These are phyloP conservation scores for Coffea canephora DNA, from an alignment of 257 asterid genomes.

Conservation along the genomic window DNA sequence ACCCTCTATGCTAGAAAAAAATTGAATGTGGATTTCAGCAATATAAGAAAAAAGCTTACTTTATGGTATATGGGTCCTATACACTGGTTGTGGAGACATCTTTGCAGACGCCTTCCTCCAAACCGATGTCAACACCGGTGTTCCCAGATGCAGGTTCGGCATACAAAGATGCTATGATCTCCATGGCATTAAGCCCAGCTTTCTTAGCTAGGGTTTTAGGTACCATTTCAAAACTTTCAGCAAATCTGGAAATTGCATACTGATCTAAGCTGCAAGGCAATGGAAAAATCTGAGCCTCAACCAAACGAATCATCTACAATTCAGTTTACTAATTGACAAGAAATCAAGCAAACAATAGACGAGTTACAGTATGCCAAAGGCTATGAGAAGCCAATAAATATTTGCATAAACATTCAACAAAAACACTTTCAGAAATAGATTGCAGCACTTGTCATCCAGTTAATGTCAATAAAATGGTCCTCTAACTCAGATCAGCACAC, in stretches of 20 bases:
- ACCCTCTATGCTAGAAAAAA: background rate
- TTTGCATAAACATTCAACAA: background rate
- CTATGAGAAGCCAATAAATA: background rate
- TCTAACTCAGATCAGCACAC: background rate
- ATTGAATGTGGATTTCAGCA: background rate
- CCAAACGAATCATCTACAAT: background rate
- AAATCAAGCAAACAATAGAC: background rate
- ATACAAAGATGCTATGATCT: slow-evolving; percentile 79
- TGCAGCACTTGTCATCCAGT: background rate
- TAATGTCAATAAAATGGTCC: background rate
- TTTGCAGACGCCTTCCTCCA: slow-evolving; percentile 80
- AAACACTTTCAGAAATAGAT: background rate
- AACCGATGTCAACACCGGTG: slow-evolving; percentile 75
- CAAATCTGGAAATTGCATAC: slow-evolving; percentile 90
- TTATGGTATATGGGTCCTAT: slow-evolving; percentile 84
- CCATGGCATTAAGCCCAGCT: slow-evolving; percentile 96
- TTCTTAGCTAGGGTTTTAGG: slow-evolving; percentile 90
- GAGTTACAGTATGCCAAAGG: background rate
- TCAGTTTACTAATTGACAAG: background rate
- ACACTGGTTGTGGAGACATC: slow-evolving; percentile 54
- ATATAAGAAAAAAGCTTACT: slow-evolving; percentile 32
- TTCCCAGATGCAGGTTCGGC: slow-evolving; percentile 89
- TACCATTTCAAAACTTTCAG: slow-evolving; percentile 95
- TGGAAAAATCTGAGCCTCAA: background rate
- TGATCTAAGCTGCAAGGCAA: slow-evolving; percentile 74